These are phyloP conservation scores for Prunus armeniaca DNA, from an alignment of 306 rosid species.

Conservation along the genomic window DNA sequence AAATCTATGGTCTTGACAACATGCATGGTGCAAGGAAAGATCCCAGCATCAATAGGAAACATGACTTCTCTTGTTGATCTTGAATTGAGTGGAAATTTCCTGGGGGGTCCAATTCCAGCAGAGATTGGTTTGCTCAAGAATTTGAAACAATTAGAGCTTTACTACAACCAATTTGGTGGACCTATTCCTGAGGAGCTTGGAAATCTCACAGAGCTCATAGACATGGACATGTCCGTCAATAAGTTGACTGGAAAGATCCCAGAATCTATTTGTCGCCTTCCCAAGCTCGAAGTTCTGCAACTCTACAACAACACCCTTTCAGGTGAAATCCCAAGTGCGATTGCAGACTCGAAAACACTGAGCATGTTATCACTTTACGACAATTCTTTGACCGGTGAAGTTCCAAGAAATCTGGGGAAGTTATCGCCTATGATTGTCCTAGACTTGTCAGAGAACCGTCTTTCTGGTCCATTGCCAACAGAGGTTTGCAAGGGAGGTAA, in stretches of 20 bases:
- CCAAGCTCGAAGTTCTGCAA: slow-evolving; percentile 74
- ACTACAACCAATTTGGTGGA: slow-evolving; percentile 71
- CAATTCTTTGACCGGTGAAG: slow-evolving; percentile 60
- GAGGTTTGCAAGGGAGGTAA: slow-evolving; percentile 69
- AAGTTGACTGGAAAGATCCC: slow-evolving; percentile 64
- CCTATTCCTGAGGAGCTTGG: slow-evolving; percentile 75
- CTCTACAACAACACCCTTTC: slow-evolving; percentile 81
- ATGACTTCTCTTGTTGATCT: slow-evolving; percentile 75
- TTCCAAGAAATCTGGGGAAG: slow-evolving; percentile 75
- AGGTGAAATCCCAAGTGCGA: slow-evolving; percentile 65
- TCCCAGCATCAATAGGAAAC: slow-evolving; percentile 78
- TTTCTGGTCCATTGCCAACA: slow-evolving; percentile 73
- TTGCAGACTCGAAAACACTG: slow-evolving; percentile 66
- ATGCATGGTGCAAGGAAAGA: slow-evolving; percentile 62
- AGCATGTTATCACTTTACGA: slow-evolving; percentile 69
- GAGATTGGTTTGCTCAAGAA: slow-evolving; percentile 68
- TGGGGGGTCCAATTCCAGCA: slow-evolving; percentile 58
- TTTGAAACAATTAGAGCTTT: slow-evolving; percentile 67
- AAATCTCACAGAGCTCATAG: slow-evolving; percentile 64
- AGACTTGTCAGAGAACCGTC: slow-evolving; percentile 77
- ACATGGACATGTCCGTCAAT: slow-evolving; percentile 90
- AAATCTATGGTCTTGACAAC: slow-evolving; percentile 56
- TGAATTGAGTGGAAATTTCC: slow-evolving; percentile 72
- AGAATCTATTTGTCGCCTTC: slow-evolving; percentile 64
- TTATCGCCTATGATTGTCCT: slow-evolving; percentile 57